Evolutionary conservation across 805 yeast species (phyloP), one percentile per base, ranked within the genome.

Genomic region (Kodamaea laetipori): DNA sequence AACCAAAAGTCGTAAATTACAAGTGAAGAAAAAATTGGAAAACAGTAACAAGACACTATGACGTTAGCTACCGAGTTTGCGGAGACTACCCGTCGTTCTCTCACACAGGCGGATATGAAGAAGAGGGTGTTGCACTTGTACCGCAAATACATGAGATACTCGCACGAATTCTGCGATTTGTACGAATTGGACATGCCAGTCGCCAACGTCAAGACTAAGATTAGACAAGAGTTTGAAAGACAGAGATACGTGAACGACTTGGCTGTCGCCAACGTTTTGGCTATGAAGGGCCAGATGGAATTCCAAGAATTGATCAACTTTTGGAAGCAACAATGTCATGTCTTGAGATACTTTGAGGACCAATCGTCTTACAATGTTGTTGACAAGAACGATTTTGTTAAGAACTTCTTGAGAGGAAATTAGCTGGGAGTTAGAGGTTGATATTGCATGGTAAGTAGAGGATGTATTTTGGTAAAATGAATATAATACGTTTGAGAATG

Each of bases 321-420:
- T 72, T 87, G 96, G 95, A 88, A 87, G 64, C 95, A 88, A 73
- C 81, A 80, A 60, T 79, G 90, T 51, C 95, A 87, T 64, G 88
- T 87, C 35, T 73, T 85, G 81, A 80, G 84, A 67, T 87, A 83
- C 71, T 87, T 87, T 55, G 86, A 82, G 53, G 82, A 81, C 54
- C 83, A 77, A 61, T 76, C 76, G 34, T 71, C 70, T 25, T 77
- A 84, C 52, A 74, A 73, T 50, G 72, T 71, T 33, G 77, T 79
- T 49, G 75, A 73, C 54, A 75, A 78, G 57, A 77, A 81, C 58
- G 74, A 73, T 55, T 87, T 87, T 58, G 79, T 86, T 40, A 80
- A 80, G 66, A 83, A 82, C 64, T 87, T 87, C 74, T 73, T 84
- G 56, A 82, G 81, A 61, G 87, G 87, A 38, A 73, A 77, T 50